Percentiles rank a stretch among this genome's conserved stretches.
These are phyloP conservation scores for Cercospora berteroae DNA, from an alignment of 2,329 filamentous ascomycete species.

Conservation along the genomic window DNA sequence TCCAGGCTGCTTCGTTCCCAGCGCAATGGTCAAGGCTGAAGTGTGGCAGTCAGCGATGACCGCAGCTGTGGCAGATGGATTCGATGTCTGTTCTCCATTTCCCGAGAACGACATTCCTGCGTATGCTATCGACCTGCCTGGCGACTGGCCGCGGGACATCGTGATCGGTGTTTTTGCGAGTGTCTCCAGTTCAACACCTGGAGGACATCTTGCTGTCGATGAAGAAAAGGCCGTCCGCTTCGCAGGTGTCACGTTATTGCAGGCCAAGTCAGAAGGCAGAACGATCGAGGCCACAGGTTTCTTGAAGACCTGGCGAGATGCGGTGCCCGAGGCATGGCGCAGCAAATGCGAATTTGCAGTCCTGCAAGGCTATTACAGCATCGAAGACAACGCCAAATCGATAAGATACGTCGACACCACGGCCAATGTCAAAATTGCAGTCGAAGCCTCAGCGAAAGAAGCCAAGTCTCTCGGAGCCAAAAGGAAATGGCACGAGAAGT, in stretches of 20 bases:
- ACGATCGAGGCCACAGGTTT: constrained; percentile 33
- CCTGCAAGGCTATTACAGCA: constrained; percentile 29
- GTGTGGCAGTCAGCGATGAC: constrained; percentile 50
- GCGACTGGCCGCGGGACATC: constrained; percentile 40
- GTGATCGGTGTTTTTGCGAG: constrained; percentile 38
- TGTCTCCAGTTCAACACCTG: constrained; percentile 20
- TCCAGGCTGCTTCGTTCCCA: constrained; percentile 47
- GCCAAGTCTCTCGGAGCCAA: constrained; percentile 34
- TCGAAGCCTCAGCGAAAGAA: constrained; percentile 15
- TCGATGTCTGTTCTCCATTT: constrained; percentile 43
- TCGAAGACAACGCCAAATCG: constrained; percentile 24
- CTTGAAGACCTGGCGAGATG: constrained; percentile 40
- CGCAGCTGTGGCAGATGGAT: constrained; percentile 42
- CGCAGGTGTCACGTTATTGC: constrained; percentile 29
- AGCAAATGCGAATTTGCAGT: constrained; percentile 27
- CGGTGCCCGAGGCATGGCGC: constrained; percentile 38
- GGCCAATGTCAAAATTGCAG: background rate
- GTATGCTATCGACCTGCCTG: constrained; percentile 26
- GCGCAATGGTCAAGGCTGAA: constrained; percentile 46
- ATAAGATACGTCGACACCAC: constrained; percentile 26
- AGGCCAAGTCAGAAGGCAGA: constrained; percentile 24
- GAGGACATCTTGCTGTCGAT: constrained; percentile 33
- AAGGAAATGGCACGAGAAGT: constrained; percentile 43
- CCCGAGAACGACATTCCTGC: constrained; percentile 26
- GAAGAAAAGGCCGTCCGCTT: constrained; percentile 24